Percentiles rank a stretch among this genome's conserved stretches.
phyloP scores from a whole-genome alignment of 2,329 filamentous ascomycete species.

The Fusarium domesticum region DNA sequence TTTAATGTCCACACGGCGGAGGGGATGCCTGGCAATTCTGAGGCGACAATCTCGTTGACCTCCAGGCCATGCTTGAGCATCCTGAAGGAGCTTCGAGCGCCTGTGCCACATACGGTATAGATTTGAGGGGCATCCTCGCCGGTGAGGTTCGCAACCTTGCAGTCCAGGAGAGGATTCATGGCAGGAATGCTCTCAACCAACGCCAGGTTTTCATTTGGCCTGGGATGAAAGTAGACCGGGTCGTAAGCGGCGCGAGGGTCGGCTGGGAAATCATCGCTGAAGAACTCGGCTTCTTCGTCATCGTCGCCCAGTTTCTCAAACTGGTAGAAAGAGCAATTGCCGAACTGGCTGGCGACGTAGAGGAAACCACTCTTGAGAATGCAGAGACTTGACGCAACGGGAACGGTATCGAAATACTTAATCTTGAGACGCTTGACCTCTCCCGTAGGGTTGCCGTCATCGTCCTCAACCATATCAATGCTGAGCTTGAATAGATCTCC shows the following conservation, averaged over 20 bases:
- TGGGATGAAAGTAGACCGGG: constrained; percentile 81
- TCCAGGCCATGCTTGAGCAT: constrained; percentile 90
- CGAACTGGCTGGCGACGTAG: constrained; percentile 87
- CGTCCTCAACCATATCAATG: constrained; percentile 83
- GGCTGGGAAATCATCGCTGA: constrained; percentile 75
- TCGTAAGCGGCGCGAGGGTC: constrained; percentile 70
- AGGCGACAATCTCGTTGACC: constrained; percentile 94
- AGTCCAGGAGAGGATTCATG: constrained; percentile 87
- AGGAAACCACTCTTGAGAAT: constrained; percentile 96
- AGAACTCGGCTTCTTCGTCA: constrained; percentile 83
- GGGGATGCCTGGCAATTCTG: constrained; percentile 82
- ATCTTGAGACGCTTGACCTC: constrained; percentile 83
- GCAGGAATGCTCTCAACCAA: constrained; percentile 82
- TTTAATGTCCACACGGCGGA: constrained; percentile 96
- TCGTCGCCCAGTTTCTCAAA: constrained; percentile 97
- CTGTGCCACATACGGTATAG: constrained; percentile 85
- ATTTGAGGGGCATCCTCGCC: constrained; percentile 96
- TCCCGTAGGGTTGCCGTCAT: constrained; percentile 71
- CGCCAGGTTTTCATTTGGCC: constrained; percentile 76
- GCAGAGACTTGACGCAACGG: constrained; percentile 80
- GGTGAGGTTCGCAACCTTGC: constrained; percentile 85
- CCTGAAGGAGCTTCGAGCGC: constrained; percentile 84
- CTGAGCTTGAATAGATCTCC: constrained; percentile 98
- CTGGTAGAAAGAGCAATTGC: constrained; percentile 93
- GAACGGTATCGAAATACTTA: constrained; percentile 97